Conservation (phyloP, 2,329 filamentous ascomycete species). For the Colletotrichum kahawae region DNA sequence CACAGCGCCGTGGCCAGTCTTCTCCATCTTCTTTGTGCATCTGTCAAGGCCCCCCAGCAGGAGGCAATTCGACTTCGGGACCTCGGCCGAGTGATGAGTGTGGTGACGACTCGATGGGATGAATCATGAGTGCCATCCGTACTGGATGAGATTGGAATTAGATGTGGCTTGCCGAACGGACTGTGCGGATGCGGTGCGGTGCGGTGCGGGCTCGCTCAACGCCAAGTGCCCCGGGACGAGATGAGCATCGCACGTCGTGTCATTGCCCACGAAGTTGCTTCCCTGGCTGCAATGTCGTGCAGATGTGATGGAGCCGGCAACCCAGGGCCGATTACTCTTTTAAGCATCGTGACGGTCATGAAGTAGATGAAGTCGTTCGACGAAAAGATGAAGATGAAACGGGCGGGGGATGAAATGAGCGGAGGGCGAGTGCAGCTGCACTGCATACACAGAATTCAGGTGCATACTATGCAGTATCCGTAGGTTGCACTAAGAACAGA, state of each 20-base stretch:
- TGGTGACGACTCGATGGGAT: not conserved
- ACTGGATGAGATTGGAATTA: not conserved
- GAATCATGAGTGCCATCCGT: not conserved
- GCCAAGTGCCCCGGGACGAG: not conserved
- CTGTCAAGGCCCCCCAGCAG: not conserved
- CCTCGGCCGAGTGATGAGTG: not conserved
- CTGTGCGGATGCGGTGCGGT: not conserved
- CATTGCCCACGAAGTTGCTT: not conserved
- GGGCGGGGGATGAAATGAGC: constrained; percentile 3
- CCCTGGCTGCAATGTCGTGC: constrained; percentile 15
- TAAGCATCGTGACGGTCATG: not conserved
- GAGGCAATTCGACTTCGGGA: not conserved
- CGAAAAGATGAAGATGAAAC: constrained; percentile 14
- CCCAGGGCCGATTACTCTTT: not conserved
- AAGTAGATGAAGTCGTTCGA: constrained; percentile 4
- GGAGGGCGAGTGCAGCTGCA: constrained; percentile 4
- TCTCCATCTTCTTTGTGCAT: not conserved
- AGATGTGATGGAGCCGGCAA: not conserved
- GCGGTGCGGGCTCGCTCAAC: not conserved
- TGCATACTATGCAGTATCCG: not conserved
- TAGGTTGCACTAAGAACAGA: not conserved
- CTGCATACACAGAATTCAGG: not conserved
- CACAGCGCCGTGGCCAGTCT: not conserved
- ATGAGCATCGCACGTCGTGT: not conserved
- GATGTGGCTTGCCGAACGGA: not conserved